Evolutionary conservation across 2,329 filamentous ascomycete species (phyloP).

Genomic region (Cladosporium sp.): DNA sequence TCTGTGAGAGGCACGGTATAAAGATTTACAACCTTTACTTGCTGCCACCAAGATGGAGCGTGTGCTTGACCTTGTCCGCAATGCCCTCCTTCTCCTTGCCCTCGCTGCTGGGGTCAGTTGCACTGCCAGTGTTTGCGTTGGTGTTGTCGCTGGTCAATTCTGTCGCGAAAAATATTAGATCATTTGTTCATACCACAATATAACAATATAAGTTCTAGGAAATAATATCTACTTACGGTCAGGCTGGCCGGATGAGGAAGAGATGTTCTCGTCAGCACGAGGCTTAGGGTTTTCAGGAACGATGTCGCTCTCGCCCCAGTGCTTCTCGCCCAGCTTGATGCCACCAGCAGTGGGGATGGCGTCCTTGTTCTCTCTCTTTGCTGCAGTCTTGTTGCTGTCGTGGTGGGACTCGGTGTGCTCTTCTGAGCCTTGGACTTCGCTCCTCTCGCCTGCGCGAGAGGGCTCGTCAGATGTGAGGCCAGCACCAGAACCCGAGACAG

Average conservation of each 20-base stretch:
- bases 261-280: constrained; percentile 13
- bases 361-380: constrained; percentile 22
- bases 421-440: neutral
- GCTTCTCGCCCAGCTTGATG: constrained; percentile 28
- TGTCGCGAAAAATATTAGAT: neutral
- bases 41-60: constrained; percentile 20
- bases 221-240: constrained; percentile 20
- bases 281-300: constrained; percentile 27
- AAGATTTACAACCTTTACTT: neutral
- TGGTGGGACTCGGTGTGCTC: neutral
- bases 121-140: constrained; percentile 23
- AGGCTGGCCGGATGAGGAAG: constrained; percentile 25
- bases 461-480: neutral
- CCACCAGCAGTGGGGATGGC: constrained; percentile 32
- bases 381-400: neutral
- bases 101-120: neutral
- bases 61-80: constrained; percentile 27
- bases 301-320: constrained; percentile 33
- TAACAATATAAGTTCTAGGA: too few species aligned
- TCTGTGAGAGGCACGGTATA: neutral
- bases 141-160: constrained; percentile 17
- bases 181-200: neutral
- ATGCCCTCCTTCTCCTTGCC: constrained; percentile 22
- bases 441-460: neutral
- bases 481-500: neutral